Base-by-base conservation (phyloP, 208 protist species). In the Balamuthia mandrillaris region DNA sequence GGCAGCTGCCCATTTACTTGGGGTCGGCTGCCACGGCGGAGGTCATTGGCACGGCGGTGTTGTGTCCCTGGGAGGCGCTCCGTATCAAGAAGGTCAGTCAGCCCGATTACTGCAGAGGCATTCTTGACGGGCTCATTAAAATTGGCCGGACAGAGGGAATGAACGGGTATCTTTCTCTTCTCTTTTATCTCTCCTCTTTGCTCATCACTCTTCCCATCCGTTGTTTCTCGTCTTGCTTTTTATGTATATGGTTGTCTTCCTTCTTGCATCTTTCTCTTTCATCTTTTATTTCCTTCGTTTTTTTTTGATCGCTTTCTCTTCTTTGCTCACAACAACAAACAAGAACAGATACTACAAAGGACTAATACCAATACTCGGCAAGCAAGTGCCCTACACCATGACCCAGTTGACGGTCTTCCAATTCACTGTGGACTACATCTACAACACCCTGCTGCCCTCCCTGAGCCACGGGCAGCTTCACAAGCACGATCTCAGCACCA, bases 341-440 rank as follows among this genome's bases (percentile, higher is more conserved):
- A 21, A 94, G 16, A 39, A 44, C 16, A 91, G 89, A 61, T 92
- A 92, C 70, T 94, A 94, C 88, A 86, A 87, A 51, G 92, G 92
- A 79, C 91, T 95, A 33, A 74, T 87, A 56, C 92, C 92, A 35
- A 93, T 95, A 74, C 86, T 94, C 49, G 91, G 93, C 79, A 96
- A 94, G 88, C 94, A 96, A 83, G 89, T 96, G 45, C 94, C 94
- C 37, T 96, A 96, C 90, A 96, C 94, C 24, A 95, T 96, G 92
- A 89, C 90, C 58, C 95, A 96, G 90, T 96, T 96, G 81, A 88
- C 89, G 9, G 93, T 95, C 24, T 91, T 92, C 52, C 93, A 93
- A n/a, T 81, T 74, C 33, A 84, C 85, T 61, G 90, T 86, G 21
- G 92, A 95, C 84, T 29, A 29, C 3, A 91, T 96, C 65, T 95